Conservation (phyloP, 192 early-diverging fungal species). For the Coemansia sp. region DNA sequence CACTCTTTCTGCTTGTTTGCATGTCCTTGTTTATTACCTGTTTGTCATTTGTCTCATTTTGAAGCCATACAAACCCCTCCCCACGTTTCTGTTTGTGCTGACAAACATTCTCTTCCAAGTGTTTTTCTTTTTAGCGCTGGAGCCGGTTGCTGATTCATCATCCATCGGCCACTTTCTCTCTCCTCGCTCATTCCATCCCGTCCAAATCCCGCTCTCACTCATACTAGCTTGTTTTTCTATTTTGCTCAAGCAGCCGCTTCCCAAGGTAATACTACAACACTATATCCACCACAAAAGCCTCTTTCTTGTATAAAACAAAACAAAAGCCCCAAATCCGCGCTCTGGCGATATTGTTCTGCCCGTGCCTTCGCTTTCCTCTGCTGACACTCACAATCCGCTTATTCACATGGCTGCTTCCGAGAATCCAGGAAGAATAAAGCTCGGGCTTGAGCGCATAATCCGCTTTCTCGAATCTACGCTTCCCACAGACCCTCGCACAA, state of each 20-base stretch:
- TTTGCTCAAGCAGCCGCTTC: background rate
- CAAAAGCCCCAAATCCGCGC: background rate
- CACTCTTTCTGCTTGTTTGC: background rate
- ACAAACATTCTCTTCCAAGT: background rate
- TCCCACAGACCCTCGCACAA: constrained; percentile 55
- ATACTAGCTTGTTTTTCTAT: background rate
- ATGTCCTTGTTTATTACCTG: background rate
- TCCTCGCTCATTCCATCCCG: background rate
- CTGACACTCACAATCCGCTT: constrained; percentile 1
- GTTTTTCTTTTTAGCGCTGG: no score
- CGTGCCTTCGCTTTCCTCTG: background rate
- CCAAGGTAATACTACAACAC: background rate
- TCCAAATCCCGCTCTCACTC: background rate
- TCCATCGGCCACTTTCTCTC: background rate
- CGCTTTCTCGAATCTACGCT: constrained; percentile 51
- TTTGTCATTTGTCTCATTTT: background rate
- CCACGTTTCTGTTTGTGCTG: background rate
- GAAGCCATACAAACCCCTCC: background rate
- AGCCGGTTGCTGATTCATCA: background rate
- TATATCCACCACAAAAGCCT: constrained; percentile 7
- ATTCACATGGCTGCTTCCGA: constrained; percentile 25
- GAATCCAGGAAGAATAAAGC: constrained; percentile 22
- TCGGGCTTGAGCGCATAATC: constrained; percentile 54
- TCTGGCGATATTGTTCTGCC: background rate
- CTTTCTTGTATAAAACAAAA: background rate